phyloP scores from a whole-genome alignment of 1,284 basidiomycete species.

The Phylloboletellus chloephorus region DNA sequence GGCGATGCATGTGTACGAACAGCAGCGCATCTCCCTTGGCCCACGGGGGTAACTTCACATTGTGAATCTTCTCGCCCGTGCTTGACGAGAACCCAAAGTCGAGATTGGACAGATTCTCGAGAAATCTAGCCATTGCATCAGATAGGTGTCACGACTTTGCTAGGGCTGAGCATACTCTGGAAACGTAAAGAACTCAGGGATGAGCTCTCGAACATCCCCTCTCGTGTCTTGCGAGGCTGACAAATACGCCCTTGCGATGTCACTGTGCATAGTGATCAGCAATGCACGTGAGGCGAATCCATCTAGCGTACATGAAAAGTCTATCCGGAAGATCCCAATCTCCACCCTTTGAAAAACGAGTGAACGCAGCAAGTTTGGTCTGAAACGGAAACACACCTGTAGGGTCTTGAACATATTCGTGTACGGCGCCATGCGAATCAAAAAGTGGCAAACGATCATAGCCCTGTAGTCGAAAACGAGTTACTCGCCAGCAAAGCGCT shows the following conservation, averaged over 20 bases:
- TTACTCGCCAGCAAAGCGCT: constrained; percentile 2
- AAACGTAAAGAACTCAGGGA: constrained; percentile 87
- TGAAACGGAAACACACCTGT: constrained; percentile 42
- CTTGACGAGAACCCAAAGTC: constrained; percentile 84
- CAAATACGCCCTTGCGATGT: constrained; percentile 73
- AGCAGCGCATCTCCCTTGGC: constrained; percentile 80
- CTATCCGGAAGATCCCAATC: constrained; percentile 95
- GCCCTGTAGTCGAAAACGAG: constrained; percentile 38
- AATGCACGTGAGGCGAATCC: neutral
- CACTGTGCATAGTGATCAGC: constrained; percentile 37
- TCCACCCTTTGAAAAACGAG: constrained; percentile 53
- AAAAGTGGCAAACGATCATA: constrained; percentile 94
- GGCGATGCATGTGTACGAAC: constrained; percentile 80
- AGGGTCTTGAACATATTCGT: constrained; percentile 90
- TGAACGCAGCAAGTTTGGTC: neutral
- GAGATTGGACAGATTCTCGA: constrained; percentile 68
- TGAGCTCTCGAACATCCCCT: constrained; percentile 92
- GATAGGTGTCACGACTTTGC: neutral
- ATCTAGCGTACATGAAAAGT: constrained; percentile 62
- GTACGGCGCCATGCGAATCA: constrained; percentile 87
- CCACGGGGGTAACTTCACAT: constrained; percentile 91
- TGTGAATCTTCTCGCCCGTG: constrained; percentile 77
- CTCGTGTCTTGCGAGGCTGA: constrained; percentile 85
- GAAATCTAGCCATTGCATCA: constrained; percentile 44
- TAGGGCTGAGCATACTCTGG: constrained; percentile 49